A percentile compares a stretch with the other conserved stretches of the same genome.
These are phyloP conservation scores for Xerocomus nothofagi DNA, from an alignment of 1,284 basidiomycete genomes.

Conservation along the genomic window DNA sequence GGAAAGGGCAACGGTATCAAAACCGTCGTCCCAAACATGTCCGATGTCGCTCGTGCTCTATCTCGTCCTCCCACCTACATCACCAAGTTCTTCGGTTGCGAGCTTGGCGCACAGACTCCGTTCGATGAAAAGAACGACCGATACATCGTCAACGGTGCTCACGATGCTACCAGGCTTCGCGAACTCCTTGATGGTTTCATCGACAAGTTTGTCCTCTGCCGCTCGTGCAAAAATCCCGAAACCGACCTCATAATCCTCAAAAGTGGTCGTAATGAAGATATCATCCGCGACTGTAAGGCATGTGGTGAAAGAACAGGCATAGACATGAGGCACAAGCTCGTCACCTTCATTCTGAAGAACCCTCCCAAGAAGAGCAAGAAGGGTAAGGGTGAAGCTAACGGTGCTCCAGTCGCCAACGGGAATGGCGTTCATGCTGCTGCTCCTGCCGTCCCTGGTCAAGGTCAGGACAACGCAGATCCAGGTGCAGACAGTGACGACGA, in stretches of 20 bases:
- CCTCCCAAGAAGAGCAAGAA: constrained; percentile 88
- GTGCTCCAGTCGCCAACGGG: constrained; percentile 53
- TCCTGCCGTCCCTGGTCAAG: constrained; percentile 32
- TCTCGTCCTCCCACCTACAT: constrained; percentile 95
- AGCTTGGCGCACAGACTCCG: constrained; percentile 96
- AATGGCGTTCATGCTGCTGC: constrained; percentile 39
- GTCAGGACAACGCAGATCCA: constrained; percentile 34
- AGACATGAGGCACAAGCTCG: constrained; percentile 97
- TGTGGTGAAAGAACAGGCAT: constrained; percentile 91
- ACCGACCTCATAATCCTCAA: constrained; percentile 94
- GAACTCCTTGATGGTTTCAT: constrained; percentile 98
- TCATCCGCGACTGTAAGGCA: constrained; percentile 97
- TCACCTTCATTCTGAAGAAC: constrained; percentile 97
- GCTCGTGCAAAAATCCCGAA: constrained; percentile 98
- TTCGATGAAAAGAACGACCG: constrained; percentile 96
- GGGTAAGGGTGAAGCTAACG: constrained; percentile 49
- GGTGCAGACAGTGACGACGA: constrained; percentile 76
- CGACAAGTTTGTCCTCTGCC: constrained; percentile 97
- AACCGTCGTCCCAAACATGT: constrained; percentile 98
- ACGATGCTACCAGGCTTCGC: constrained; percentile 89
- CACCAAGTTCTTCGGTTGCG: constrained; percentile 99
- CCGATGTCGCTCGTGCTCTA: constrained; percentile 94
- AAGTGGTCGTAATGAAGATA: constrained; percentile 69
- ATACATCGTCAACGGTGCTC: constrained; percentile 98
- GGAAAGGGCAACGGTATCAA: constrained; percentile 99